Evolutionary conservation across 1,139 yeast genomes (phyloP), one percentile per base, ranked within the genome.

Genomic region (Pichia sp.): DNA sequence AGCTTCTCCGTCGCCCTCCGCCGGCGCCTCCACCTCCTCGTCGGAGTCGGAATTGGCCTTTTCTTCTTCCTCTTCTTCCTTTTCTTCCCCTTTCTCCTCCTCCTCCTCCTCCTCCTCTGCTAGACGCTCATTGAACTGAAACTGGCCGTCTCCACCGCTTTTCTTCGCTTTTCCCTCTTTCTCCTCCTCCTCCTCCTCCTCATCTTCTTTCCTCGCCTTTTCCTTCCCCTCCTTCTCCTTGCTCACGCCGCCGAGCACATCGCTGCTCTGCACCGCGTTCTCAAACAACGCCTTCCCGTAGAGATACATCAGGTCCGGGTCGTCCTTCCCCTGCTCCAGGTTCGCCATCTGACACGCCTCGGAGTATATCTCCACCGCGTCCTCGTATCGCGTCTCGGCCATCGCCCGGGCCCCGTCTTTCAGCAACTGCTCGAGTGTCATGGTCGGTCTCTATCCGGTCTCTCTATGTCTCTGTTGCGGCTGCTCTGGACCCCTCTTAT

Each of bases 251-350:
- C 97, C 96, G 57, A 93, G 78, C n/a, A 93, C 86, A 50, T 87
- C 93, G 1, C 90, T 82, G 52, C 79, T 84, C 45, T 82, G 74
- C 11, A 89, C 86, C 1, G 95, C 98, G 47, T 81, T 80, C 61
- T 85, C 87, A 69, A 86, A 90, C 45, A 93, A 72, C 1, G 96
- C 84, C 64, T 84, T 81, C 1, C 97, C 98, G 61, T 93, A 90
- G 41, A 87, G 69, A 60, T 79, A 81, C 63, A 90, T 73, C 60
- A 89, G 74, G 58, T 89, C 87, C 2, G 95, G 87, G 64, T 87
- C 87, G 50, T 83, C 84, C 52, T 81, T 81, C 19, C 80, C 81
- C 34, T 77, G 72, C 48, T 77, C 76, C 42, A 74, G 72, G 47
- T 82, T 77, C 62, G 72, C 78, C 45, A 68, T 57, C 57, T 81